Percentiles rank a stretch among this genome's conserved stretches.
Conservation (phyloP, 2,329 filamentous ascomycete species). For the Phialophora expanda region DNA sequence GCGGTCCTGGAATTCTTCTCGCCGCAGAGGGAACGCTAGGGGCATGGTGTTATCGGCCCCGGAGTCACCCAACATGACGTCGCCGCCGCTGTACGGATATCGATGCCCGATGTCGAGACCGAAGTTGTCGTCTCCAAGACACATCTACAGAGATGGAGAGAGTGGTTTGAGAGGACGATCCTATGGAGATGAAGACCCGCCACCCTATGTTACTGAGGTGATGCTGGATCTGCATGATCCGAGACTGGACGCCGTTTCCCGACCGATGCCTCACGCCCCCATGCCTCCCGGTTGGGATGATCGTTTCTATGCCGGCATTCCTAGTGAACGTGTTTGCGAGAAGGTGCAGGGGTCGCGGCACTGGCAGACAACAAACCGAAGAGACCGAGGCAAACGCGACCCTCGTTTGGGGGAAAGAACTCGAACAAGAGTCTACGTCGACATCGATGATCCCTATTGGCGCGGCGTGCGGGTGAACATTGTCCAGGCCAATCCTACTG, state of each 20-base stretch:
- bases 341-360: neutral
- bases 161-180: neutral
- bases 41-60: neutral
- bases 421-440: conserved; percentile 1
- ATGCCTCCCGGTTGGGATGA: conserved; percentile 16
- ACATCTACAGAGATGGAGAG: neutral
- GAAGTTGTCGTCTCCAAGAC: neutral
- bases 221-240: neutral
- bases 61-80: neutral
- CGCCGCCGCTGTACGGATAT: neutral
- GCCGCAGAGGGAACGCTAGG: neutral
- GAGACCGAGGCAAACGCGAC: neutral
- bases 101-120: neutral
- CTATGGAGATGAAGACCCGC: neutral
- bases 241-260: neutral
- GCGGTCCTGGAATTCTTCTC: neutral
- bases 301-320: conserved; percentile 14
- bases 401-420: neutral
- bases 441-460: conserved; percentile 2
- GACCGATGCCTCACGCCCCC: conserved; percentile 9
- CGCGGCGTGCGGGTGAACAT: neutral
- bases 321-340: neutral
- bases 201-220: neutral
- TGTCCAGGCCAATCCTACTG: neutral
- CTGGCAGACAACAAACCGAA: neutral